phyloP scores from a whole-genome alignment of 305 asterid genomes.

The Striga hermonthica region DNA sequence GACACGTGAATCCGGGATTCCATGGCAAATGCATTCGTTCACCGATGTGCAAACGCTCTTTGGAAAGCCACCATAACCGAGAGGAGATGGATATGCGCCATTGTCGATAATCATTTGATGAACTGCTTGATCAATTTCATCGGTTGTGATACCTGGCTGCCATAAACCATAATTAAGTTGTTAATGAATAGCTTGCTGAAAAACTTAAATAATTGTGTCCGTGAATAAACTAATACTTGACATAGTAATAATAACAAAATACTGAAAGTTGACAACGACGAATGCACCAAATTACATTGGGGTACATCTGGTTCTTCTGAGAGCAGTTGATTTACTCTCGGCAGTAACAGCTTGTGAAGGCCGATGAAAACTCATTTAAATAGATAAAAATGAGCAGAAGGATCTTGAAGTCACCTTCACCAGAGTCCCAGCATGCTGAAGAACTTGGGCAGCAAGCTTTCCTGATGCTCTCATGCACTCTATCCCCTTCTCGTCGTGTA shows the following conservation, averaged over 20 bases:
- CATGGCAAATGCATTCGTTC: conserved; percentile 98
- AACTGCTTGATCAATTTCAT: conserved; percentile 91
- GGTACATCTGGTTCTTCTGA: conserved; percentile 15
- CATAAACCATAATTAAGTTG: conserved; percentile 37
- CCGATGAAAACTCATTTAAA: conserved; percentile 8
- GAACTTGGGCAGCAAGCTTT: conserved; percentile 93
- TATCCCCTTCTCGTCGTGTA: conserved; percentile 80
- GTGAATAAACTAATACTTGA: not conserved
- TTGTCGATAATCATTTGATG: conserved; percentile 88
- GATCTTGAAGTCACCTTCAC: conserved; percentile 62
- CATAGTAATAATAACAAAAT: conserved; percentile 1
- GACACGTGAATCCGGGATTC: conserved; percentile 94
- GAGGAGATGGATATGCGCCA: conserved; percentile 99
- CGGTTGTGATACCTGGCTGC: conserved; percentile 99
- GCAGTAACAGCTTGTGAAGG: conserved; percentile 26
- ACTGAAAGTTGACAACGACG: conserved; percentile 4
- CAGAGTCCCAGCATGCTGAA: conserved; percentile 88
- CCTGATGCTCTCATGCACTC: conserved; percentile 97
- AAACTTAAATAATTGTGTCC: not conserved
- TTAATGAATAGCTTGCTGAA: conserved; percentile 22
- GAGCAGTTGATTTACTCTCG: conserved; percentile 6
- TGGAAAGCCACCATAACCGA: conserved; percentile 96
- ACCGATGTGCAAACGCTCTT: conserved; percentile 98
- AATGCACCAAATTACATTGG: conserved; percentile 1
- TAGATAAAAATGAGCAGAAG: conserved; percentile 13